phyloP scores from a whole-genome alignment of 1,284 basidiomycete species.

The Irpex sp. region DNA sequence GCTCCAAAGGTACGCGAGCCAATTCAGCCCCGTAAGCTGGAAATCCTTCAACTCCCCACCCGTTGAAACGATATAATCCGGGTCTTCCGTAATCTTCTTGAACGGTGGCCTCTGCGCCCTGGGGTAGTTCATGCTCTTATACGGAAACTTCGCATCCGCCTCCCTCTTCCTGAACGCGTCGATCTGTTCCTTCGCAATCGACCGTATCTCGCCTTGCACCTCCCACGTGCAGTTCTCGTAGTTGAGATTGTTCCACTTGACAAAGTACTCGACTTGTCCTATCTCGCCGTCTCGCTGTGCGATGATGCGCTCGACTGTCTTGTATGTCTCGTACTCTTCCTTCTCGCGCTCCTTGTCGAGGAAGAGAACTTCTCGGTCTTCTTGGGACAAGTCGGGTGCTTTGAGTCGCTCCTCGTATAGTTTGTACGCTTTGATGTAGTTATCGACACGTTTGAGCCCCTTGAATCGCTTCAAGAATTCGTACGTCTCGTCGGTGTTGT shows the following conservation, averaged over 20 bases:
- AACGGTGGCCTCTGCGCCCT: constrained; percentile 77
- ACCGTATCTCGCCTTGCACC: constrained; percentile 73
- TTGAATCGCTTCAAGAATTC: constrained; percentile 92
- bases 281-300: constrained; percentile 73
- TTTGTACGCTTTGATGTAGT: constrained; percentile 93
- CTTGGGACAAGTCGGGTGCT: constrained; percentile 70
- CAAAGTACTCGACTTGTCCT: constrained; percentile 85
- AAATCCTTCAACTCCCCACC: constrained; percentile 95
- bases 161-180: constrained; percentile 80
- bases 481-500: constrained; percentile 97
- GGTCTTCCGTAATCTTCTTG: constrained; percentile 86
- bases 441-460: constrained; percentile 96
- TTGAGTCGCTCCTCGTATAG: constrained; percentile 69
- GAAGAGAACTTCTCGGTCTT: constrained; percentile 87
- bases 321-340: constrained; percentile 89
- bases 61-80: constrained; percentile 76
- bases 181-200: constrained; percentile 74
- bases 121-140: constrained; percentile 75
- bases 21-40: constrained; percentile 97
- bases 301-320: constrained; percentile 91
- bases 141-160: constrained; percentile 81
- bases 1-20: constrained; percentile 96
- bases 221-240: constrained; percentile 99
- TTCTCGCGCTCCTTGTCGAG: constrained; percentile 89
- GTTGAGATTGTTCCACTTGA: constrained; percentile 95